Evolutionary conservation across 2,329 filamentous ascomycete genomes (phyloP).

Genomic region (Zasmidium citrigriseum): DNA sequence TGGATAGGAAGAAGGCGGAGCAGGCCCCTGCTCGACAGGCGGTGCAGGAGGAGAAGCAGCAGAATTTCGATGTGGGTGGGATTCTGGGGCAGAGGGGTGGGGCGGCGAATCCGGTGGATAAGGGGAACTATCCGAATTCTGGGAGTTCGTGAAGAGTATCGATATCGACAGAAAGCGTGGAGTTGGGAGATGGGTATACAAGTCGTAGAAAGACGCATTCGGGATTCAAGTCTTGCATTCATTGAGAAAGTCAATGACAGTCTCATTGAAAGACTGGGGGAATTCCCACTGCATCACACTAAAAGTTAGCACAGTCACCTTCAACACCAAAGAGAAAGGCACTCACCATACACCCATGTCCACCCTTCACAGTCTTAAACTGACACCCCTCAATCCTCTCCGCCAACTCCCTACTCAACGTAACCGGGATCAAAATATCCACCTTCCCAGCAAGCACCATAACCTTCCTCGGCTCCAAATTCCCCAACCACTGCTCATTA

Average conservation of each 20-base stretch:
- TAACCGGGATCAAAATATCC: constrained; percentile 28
- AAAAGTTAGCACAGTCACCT: not conserved
- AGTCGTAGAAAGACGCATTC: not conserved
- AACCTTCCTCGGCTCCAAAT: constrained; percentile 16
- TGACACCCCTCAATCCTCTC: constrained; percentile 20
- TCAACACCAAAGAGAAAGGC: not conserved
- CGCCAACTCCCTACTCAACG: constrained; percentile 21
- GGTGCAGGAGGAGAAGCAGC: constrained; percentile 41
- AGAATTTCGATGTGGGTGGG: constrained; percentile 43
- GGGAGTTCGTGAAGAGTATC: constrained; percentile 3
- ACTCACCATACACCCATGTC: constrained; percentile 25
- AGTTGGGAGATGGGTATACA: not conserved
- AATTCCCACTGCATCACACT: constrained; percentile 20
- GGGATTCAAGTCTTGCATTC: not conserved
- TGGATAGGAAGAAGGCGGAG: constrained; percentile 54
- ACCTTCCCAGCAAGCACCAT: constrained; percentile 27
- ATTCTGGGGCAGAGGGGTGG: constrained; percentile 49
- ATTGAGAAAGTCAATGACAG: constrained; percentile 3
- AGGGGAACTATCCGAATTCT: constrained; percentile 33
- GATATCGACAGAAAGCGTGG: not conserved
- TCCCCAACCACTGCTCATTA: constrained; percentile 17
- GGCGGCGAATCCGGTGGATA: constrained; percentile 42
- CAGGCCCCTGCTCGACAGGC: constrained; percentile 45
- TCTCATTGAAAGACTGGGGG: constrained; percentile 23
- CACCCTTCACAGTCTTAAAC: constrained; percentile 25